Percentiles rank a stretch among this genome's conserved stretches.
phyloP scores from a whole-genome alignment of 805 yeast species.

The Tetrapisispora nanseiensis region DNA sequence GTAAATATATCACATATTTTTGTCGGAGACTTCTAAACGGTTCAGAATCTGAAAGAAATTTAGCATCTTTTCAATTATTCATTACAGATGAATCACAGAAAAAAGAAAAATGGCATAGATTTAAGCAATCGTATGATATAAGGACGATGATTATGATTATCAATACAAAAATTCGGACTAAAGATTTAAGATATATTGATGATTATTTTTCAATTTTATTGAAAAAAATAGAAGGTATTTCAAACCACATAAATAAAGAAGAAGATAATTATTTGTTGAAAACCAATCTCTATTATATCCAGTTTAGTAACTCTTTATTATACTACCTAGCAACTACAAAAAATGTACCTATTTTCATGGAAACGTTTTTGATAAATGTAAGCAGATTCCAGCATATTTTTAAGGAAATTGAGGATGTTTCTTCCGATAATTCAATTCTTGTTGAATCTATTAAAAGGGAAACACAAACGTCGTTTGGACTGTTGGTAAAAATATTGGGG shows the following conservation, averaged over 20 bases:
- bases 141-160: constrained; percentile 12
- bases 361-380: constrained; percentile 9
- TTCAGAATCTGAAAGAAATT: constrained; percentile 19
- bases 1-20: constrained; percentile 7
- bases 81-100: constrained; percentile 10
- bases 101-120: constrained; percentile 10
- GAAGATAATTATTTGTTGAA: background rate
- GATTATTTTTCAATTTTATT: constrained; percentile 17
- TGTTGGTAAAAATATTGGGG: constrained; percentile 7
- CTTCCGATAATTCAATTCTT: background rate
- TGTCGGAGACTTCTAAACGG: constrained; percentile 18
- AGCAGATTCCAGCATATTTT: background rate
- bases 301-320: constrained; percentile 16
- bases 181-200: constrained; percentile 14
- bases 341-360: constrained; percentile 17
- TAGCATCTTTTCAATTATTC: constrained; percentile 23
- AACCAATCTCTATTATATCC: constrained; percentile 7
- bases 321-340: constrained; percentile 11
- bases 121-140: constrained; percentile 17
- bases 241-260: background rate
- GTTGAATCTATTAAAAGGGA: background rate
- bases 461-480: constrained; percentile 4
- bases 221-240: constrained; percentile 9
- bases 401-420: background rate
- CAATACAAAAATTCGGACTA: constrained; percentile 8